Conservation (phyloP, 2,329 filamentous ascomycete genomes). For the Trematosphaeria pertusa region DNA sequence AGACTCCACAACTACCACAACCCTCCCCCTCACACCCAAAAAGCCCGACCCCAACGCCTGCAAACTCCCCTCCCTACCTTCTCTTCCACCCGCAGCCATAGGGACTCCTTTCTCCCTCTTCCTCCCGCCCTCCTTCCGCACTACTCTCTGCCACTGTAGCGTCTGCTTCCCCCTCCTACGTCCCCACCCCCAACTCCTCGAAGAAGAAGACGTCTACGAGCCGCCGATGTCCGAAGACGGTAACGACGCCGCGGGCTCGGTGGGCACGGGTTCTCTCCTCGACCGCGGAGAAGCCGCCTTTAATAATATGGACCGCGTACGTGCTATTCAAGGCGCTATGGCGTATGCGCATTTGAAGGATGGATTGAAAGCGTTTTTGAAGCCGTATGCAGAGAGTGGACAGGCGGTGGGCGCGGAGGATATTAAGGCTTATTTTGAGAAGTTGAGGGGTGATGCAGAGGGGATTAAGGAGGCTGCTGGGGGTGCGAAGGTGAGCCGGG, state of each 20-base stretch:
- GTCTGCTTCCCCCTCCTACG: constrained; percentile 78
- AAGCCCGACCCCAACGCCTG: constrained; percentile 51
- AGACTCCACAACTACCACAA: constrained; percentile 21
- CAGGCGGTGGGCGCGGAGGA: constrained; percentile 90
- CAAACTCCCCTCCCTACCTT: constrained; percentile 68
- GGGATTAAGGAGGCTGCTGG: constrained; percentile 60
- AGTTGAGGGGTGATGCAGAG: constrained; percentile 85
- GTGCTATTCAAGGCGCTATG: constrained; percentile 94
- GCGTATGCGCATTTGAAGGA: constrained; percentile 97
- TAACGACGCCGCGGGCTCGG: constrained; percentile 62
- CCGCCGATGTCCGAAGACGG: constrained; percentile 74
- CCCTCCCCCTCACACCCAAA: constrained; percentile 37
- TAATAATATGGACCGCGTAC: constrained; percentile 88
- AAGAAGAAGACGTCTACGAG: constrained; percentile 94
- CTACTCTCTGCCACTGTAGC: constrained; percentile 80
- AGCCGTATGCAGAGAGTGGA: constrained; percentile 92
- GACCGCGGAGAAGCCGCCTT: constrained; percentile 93
- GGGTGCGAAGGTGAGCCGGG: constrained; percentile 34
- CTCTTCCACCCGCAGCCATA: constrained; percentile 59
- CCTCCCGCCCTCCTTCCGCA: constrained; percentile 78
- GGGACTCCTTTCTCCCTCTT: constrained; percentile 78
- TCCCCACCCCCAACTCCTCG: constrained; percentile 79
- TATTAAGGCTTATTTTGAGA: constrained; percentile 96
- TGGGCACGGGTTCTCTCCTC: constrained; percentile 81
- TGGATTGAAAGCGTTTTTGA: constrained; percentile 91